These are phyloP conservation scores for Lasiosphaeria ovina DNA, from an alignment of 495 filamentous ascomycete species.

Conservation along the genomic window DNA sequence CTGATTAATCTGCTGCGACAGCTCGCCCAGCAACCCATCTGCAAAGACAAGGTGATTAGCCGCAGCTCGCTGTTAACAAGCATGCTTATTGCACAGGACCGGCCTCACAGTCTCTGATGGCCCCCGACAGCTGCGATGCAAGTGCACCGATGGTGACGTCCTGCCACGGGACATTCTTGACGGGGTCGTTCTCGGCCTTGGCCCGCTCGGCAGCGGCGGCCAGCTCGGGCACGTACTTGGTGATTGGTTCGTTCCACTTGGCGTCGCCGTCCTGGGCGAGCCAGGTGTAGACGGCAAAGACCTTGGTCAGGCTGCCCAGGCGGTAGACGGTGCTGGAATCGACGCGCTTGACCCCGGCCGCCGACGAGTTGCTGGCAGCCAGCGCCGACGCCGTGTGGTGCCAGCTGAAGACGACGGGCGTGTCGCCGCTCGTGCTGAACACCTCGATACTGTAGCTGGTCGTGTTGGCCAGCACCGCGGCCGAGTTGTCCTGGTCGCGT, in stretches of 20 bases:
- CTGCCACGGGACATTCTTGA: constrained; percentile 49
- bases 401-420: constrained; percentile 45
- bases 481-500: constrained; percentile 31
- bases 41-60: constrained; percentile 8
- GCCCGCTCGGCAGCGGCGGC: constrained; percentile 31
- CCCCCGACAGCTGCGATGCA: constrained; percentile 52
- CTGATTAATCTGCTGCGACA: constrained; percentile 40
- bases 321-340: constrained; percentile 51
- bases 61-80: not conserved
- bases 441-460: constrained; percentile 54
- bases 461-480: constrained; percentile 37
- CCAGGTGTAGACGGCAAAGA: constrained; percentile 48
- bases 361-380: constrained; percentile 15
- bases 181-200: constrained; percentile 31
- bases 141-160: constrained; percentile 54
- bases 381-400: constrained; percentile 46
- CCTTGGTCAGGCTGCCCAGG: constrained; percentile 50
- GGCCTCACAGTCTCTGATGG: constrained; percentile 45
- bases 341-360: constrained; percentile 37
- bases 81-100: not conserved
- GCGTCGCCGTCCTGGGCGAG: constrained; percentile 43
- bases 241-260: constrained; percentile 47
- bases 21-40: constrained; percentile 43
- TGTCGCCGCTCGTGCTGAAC: constrained; percentile 43
- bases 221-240: constrained; percentile 57